These are phyloP conservation scores for Catunica adiposa DNA, from an alignment of 2,329 filamentous ascomycete genomes.

Conservation along the genomic window DNA sequence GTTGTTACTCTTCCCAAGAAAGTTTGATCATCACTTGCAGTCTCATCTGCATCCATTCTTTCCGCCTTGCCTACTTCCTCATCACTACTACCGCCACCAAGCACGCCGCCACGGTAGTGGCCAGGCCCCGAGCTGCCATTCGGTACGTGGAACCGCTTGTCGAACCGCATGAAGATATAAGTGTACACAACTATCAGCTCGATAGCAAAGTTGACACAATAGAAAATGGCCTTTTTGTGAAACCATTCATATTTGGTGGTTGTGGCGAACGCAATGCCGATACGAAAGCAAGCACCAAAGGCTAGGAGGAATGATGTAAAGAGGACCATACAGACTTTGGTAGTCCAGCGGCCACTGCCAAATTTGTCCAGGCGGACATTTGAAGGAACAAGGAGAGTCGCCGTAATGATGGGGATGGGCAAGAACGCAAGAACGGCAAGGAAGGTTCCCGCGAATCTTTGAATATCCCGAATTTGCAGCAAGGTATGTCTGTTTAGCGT, in stretches of 20 bases:
- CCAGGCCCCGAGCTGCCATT: slow-evolving; percentile 47
- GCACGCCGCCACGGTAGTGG: slow-evolving; percentile 23
- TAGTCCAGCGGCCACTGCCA: slow-evolving; percentile 47
- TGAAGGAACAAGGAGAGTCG: slow-evolving; percentile 35
- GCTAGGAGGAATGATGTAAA: slow-evolving; percentile 42
- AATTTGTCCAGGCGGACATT: slow-evolving; percentile 30
- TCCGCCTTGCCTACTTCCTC: neutral
- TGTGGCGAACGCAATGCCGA: slow-evolving; percentile 40
- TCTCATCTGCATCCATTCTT: neutral
- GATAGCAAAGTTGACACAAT: slow-evolving; percentile 60
- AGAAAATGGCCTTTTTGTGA: slow-evolving; percentile 56
- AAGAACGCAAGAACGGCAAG: slow-evolving; percentile 43
- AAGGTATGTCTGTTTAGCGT: slow-evolving; percentile 38
- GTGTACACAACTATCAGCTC: slow-evolving; percentile 54
- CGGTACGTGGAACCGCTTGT: slow-evolving; percentile 59
- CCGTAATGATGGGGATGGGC: slow-evolving; percentile 37
- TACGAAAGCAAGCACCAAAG: slow-evolving; percentile 53
- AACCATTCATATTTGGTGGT: slow-evolving; percentile 47
- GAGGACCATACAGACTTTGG: slow-evolving; percentile 50
- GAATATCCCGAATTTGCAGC: slow-evolving; percentile 41
- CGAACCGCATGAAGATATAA: slow-evolving; percentile 53
- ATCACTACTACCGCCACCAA: neutral
- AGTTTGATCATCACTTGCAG: neutral
- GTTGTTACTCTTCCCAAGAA: neutral
- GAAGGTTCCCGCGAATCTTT: slow-evolving; percentile 50